Evolutionary conservation across 495 filamentous ascomycete species (phyloP).

Genomic region (Aspergillus leporis): DNA sequence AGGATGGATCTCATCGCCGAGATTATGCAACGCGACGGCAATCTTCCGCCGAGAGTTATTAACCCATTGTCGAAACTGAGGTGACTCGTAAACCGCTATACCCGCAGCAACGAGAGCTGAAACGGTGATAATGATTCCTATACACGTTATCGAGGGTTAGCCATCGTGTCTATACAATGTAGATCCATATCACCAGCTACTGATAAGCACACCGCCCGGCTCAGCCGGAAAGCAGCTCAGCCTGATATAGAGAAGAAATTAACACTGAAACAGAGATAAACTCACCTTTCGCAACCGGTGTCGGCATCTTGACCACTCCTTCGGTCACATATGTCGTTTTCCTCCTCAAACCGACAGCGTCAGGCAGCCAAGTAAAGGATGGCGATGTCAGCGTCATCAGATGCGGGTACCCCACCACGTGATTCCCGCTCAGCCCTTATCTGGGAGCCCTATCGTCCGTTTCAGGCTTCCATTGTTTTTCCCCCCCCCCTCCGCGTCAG

Average conservation of each 20-base stretch:
- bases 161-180: conserved; percentile 1
- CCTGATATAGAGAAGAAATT: neutral
- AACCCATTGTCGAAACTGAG: conserved; percentile 75
- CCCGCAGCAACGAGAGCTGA: conserved; percentile 77
- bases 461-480: conserved; percentile 32
- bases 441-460: conserved; percentile 37
- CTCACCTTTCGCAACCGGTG: conserved; percentile 56
- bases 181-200: conserved; percentile 21
- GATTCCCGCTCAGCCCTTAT: conserved; percentile 38
- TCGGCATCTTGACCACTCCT: conserved; percentile 41
- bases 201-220: conserved; percentile 43
- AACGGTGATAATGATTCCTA: conserved; percentile 77
- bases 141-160: conserved; percentile 8
- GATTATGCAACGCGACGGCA: conserved; percentile 71
- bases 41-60: conserved; percentile 76
- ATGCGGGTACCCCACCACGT: conserved; percentile 29
- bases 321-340: conserved; percentile 1
- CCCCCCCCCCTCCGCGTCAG: conserved; percentile 30
- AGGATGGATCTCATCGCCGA: conserved; percentile 76
- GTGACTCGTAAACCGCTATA: conserved; percentile 82
- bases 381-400: conserved; percentile 11
- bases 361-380: conserved; percentile 2
- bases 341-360: neutral
- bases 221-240: conserved; percentile 7
- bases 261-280: conserved; percentile 8